Evolutionary conservation across 257 asterid species (phyloP).

Genomic region (Coffea canephora): DNA sequence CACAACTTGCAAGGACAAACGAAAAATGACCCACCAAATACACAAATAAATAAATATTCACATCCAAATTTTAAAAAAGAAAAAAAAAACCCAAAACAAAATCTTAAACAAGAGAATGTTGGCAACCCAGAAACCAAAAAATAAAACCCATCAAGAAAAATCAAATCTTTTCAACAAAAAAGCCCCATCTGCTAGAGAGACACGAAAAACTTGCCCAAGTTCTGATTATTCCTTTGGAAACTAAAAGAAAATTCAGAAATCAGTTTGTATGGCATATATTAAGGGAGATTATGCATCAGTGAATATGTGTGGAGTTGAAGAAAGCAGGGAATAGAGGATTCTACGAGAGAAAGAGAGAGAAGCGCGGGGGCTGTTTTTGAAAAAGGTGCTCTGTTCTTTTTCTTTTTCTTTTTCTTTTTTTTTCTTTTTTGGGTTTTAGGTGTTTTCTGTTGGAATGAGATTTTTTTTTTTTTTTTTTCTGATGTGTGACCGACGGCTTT

Average conservation of each 20-base stretch:
- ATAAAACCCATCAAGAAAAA: slow-evolving; percentile 9
- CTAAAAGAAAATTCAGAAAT: slow-evolving; percentile 29
- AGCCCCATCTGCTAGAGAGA: slow-evolving; percentile 3
- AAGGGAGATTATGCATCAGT: slow-evolving; percentile 20
- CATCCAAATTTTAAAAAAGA: neutral
- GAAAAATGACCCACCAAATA: slow-evolving; percentile 21
- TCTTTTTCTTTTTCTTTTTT: neutral
- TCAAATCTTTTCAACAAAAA: neutral
- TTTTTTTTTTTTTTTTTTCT: neutral
- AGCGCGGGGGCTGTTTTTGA: slow-evolving; percentile 45
- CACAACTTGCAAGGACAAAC: slow-evolving; percentile 16
- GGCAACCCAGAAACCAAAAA: slow-evolving; percentile 23
- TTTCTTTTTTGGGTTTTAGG: neutral
- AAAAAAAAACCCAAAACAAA: slow-evolving; percentile 18
- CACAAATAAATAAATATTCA: neutral
- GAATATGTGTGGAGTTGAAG: slow-evolving; percentile 28
- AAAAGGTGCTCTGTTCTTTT: slow-evolving; percentile 21
- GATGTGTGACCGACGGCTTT: slow-evolving; percentile 6
- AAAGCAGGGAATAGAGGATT: slow-evolving; percentile 23
- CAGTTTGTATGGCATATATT: neutral
- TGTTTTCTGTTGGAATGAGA: neutral
- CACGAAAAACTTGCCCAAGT: slow-evolving; percentile 38
- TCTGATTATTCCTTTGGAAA: slow-evolving; percentile 27
- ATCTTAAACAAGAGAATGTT: slow-evolving; percentile 10
- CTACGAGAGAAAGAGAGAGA: slow-evolving; percentile 21